A percentile compares a stretch with the other conserved stretches of the same genome.
These are phyloP conservation scores for Fragaria ananassa DNA, from an alignment of 306 rosid genomes.

Conservation along the genomic window DNA sequence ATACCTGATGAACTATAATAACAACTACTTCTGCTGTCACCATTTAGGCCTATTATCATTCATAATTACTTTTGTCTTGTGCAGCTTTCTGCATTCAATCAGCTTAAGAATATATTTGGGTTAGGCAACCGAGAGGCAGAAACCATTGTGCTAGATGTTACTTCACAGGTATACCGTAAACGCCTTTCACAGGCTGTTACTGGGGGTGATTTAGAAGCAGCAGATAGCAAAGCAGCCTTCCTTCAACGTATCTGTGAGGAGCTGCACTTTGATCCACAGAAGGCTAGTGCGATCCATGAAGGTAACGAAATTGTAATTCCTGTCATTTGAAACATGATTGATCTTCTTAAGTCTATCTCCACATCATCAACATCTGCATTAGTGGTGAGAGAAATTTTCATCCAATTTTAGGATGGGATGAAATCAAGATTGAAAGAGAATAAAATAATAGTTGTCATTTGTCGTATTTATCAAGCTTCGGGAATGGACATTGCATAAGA, in stretches of 20 bases:
- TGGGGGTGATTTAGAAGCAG: slow-evolving; percentile 68
- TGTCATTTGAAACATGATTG: background rate
- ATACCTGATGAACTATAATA: background rate
- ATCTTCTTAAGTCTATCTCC: background rate
- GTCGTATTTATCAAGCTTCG: background rate
- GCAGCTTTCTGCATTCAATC: slow-evolving; percentile 72
- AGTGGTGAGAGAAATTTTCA: background rate
- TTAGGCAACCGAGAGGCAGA: slow-evolving; percentile 92
- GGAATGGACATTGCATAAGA: background rate
- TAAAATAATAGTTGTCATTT: background rate
- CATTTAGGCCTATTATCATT: background rate
- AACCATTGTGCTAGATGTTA: slow-evolving; percentile 63
- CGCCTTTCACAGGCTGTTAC: slow-evolving; percentile 69
- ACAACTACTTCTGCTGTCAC: background rate
- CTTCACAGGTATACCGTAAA: slow-evolving; percentile 77
- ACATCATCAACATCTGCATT: background rate
- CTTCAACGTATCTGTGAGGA: slow-evolving; percentile 87
- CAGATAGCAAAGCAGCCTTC: slow-evolving; percentile 95
- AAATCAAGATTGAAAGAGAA: background rate
- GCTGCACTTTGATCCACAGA: slow-evolving; percentile 82
- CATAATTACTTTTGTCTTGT: slow-evolving; percentile 17
- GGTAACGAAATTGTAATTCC: slow-evolving; percentile 41
- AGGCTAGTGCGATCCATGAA: slow-evolving; percentile 86
- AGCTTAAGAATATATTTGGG: slow-evolving; percentile 87
- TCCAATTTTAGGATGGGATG: background rate